Conservation (phyloP, 371 early-diverging fungal genomes). For the Mucor plumbeus region DNA sequence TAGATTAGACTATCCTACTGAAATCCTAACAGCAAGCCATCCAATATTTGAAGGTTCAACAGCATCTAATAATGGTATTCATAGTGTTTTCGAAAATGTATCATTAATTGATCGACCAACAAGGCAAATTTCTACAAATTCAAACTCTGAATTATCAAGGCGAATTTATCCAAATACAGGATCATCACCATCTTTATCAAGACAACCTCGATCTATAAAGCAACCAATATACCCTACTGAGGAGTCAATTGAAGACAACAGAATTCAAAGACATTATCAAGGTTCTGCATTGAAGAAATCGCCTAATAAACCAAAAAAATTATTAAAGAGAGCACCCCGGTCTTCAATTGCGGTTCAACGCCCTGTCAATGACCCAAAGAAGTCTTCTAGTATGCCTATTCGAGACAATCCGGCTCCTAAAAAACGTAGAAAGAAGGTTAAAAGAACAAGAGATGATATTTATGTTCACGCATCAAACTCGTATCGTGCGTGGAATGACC, state of each 20-base stretch:
- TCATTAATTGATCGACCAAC: not conserved
- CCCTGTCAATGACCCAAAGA: not conserved
- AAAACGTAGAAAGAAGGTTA: constrained; percentile 5
- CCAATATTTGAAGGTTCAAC: not conserved
- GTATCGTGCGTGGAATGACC: not conserved
- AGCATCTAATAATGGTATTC: not conserved
- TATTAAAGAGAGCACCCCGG: not conserved
- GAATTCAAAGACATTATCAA: not conserved
- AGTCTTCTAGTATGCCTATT: not conserved
- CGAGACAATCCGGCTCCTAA: not conserved
- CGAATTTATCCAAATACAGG: not conserved
- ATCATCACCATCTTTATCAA: not conserved
- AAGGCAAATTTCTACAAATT: not conserved
- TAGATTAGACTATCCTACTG: not conserved
- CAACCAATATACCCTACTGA: not conserved
- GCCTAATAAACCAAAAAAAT: not conserved
- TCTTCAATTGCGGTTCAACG: constrained; percentile 5
- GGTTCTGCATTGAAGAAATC: not conserved
- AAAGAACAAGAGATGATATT: constrained; percentile 17
- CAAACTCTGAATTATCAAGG: no score
- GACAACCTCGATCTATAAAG: not conserved
- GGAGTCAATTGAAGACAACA: constrained; percentile 19
- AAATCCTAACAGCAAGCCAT: not conserved
- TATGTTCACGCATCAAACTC: constrained; percentile 14
- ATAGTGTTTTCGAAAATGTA: not conserved